Base-by-base conservation (phyloP, 2,329 filamentous ascomycete species). In the Aspergillus ibericus region DNA sequence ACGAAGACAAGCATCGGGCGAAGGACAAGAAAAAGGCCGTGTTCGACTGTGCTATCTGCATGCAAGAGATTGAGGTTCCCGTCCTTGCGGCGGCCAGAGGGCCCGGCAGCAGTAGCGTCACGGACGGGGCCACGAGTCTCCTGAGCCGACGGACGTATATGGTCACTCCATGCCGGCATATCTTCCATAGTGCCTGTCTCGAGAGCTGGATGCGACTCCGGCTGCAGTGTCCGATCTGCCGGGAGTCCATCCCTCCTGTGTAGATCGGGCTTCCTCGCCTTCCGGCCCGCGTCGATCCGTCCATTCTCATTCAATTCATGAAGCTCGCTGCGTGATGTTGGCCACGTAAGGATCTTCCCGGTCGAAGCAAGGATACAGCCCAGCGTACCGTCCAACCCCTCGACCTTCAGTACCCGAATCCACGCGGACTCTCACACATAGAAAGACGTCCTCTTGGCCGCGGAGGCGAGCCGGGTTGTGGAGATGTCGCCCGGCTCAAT, bases 201-300 rank as follows among this genome's bases (percentile, higher is more conserved):
- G 93, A 98, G 77, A 92, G 92, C 38, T 98, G 95, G 95, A 95
- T 99, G 90, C 85, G 91, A 71, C 92, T 96, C 73, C 81, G 93
- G 58, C 77, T 99, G 69, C 92, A 96, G 78, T 99, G 95, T 77
- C 95, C 95, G 1, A 97, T 96, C 65, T 98, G 95, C 77, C 84
- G 95, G 66, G 93, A 97, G 78, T 88, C 90, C 59, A 75, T 98
- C 69, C 93, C 93, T 53, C 91, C 93, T 44, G 76, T 96, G 72
- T 97, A 82, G 18, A 32, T 32, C 8, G 29, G 9, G 29, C 29
- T 32, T 32, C 9, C 29, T 32, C 29, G 29, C 29, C 29, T 32
- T 32, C 27, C 29, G 29, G 12, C 2, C 9, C 29, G 29, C 29
- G 8, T 32, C 9, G 8, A 32, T 29, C 9, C 9, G 4, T 9